Conservation (phyloP, 495 filamentous ascomycete genomes). For the Pseudevernia furfuracea region DNA sequence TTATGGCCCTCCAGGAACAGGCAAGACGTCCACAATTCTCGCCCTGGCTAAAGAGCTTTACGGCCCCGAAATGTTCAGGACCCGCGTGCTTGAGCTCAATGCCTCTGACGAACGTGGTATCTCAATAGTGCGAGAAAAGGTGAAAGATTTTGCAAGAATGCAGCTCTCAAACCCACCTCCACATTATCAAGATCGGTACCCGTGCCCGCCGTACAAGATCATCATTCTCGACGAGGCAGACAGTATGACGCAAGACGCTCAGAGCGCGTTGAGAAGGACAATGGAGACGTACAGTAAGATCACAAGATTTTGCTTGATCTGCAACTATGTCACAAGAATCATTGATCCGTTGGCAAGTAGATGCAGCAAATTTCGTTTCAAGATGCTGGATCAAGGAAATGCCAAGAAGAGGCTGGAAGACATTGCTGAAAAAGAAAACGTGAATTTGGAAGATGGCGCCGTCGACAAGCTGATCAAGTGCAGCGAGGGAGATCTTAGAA, state of each 20-base stretch:
- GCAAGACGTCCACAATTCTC: conserved; percentile 98
- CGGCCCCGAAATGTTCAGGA: conserved; percentile 86
- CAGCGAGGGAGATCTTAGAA: conserved; percentile 87
- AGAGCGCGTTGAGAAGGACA: conserved; percentile 81
- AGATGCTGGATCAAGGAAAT: conserved; percentile 79
- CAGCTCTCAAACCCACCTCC: conserved; percentile 76
- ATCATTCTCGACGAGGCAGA: conserved; percentile 97
- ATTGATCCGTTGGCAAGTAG: conserved; percentile 90
- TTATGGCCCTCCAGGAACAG: conserved; percentile 94
- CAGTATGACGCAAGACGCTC: conserved; percentile 97
- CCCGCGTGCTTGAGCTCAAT: conserved; percentile 94
- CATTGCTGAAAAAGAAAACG: conserved; percentile 70
- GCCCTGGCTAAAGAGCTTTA: conserved; percentile 95
- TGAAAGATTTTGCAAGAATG: conserved; percentile 95
- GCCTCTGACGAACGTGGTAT: conserved; percentile 98
- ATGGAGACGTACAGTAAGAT: conserved; percentile 98
- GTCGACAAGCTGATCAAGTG: conserved; percentile 76
- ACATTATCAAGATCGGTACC: conserved; percentile 67
- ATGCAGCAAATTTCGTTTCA: conserved; percentile 97
- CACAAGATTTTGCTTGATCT: conserved; percentile 93
- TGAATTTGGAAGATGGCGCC: conserved; percentile 67
- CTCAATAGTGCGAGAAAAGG: conserved; percentile 92
- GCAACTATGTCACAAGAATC: conserved; percentile 97
- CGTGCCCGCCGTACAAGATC: conserved; percentile 97
- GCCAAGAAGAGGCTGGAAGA: conserved; percentile 65